Percentiles rank a stretch among this genome's conserved stretches.
Evolutionary conservation across 2,329 filamentous ascomycete species (phyloP).

Genomic region (Ophiostoma himal-ulmi): DNA sequence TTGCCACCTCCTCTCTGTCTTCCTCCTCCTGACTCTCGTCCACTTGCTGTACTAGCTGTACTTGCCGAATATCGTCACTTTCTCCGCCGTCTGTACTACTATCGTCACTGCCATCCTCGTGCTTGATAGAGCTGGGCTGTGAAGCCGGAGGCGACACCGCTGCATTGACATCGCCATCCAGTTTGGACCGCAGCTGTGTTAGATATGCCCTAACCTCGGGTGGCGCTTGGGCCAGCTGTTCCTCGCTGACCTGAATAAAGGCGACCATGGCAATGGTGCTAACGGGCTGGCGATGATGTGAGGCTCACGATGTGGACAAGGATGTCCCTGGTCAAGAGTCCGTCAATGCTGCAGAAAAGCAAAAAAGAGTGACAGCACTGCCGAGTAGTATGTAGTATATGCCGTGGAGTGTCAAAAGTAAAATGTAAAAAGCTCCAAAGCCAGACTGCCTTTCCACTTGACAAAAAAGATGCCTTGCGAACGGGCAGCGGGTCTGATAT

Average conservation of each 20-base stretch:
- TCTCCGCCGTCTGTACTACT: background rate
- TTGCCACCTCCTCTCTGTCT: background rate
- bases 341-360: background rate
- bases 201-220: conserved; percentile 9
- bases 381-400: background rate
- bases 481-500: background rate
- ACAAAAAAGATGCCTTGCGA: background rate
- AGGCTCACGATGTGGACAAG: background rate
- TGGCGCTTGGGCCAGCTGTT: conserved; percentile 6
- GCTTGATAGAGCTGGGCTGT: background rate
- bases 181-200: background rate
- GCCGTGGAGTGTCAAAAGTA: background rate
- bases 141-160: background rate
- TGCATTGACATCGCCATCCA: background rate
- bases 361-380: background rate
- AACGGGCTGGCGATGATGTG: background rate
- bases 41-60: too few relatives aligned
- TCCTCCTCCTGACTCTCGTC: background rate
- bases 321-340: background rate
- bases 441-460: conserved; percentile 5
- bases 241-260: conserved; percentile 8
- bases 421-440: background rate
- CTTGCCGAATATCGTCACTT: background rate
- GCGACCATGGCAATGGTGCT: background rate
- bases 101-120: background rate